Evolutionary conservation across 2,329 filamentous ascomycete species (phyloP).

Genomic region (Colletotrichum nymphaeae): DNA sequence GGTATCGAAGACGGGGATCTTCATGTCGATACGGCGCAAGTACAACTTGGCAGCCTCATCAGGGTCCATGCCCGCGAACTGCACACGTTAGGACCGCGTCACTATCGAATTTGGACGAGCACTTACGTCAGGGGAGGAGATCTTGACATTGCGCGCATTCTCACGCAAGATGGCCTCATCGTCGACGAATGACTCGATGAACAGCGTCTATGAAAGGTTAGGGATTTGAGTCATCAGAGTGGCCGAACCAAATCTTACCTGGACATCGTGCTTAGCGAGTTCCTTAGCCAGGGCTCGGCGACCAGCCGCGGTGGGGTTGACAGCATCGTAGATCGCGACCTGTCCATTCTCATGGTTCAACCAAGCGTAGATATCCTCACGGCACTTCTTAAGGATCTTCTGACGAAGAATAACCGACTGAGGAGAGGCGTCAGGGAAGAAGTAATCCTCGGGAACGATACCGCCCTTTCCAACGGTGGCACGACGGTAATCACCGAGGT

Average conservation of each 20-base stretch:
- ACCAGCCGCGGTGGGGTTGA: constrained; percentile 88
- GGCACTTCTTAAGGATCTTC: constrained; percentile 97
- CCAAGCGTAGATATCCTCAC: constrained; percentile 97
- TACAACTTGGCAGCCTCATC: constrained; percentile 95
- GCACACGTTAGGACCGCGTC: constrained; percentile 35
- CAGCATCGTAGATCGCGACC: constrained; percentile 97
- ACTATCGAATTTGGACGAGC: background rate
- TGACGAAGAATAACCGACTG: constrained; percentile 93
- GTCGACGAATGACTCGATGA: constrained; percentile 95
- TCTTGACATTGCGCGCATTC: constrained; percentile 97
- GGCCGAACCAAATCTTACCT: constrained; percentile 62
- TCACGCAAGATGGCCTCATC: constrained; percentile 95
- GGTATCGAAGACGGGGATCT: constrained; percentile 95
- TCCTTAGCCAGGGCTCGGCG: constrained; percentile 90
- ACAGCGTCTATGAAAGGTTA: constrained; percentile 76
- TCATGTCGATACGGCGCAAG: constrained; percentile 86
- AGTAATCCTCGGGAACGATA: constrained; percentile 95
- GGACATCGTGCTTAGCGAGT: constrained; percentile 96
- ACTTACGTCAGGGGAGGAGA: constrained; percentile 91
- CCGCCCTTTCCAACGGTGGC: constrained; percentile 87
- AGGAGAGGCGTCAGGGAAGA: constrained; percentile 94
- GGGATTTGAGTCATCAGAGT: background rate
- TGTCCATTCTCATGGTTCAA: constrained; percentile 97
- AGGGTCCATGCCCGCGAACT: constrained; percentile 92
- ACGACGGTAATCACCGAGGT: constrained; percentile 94